phyloP scores from a whole-genome alignment of 306 rosid genomes.

The Pueraria montana region DNA sequence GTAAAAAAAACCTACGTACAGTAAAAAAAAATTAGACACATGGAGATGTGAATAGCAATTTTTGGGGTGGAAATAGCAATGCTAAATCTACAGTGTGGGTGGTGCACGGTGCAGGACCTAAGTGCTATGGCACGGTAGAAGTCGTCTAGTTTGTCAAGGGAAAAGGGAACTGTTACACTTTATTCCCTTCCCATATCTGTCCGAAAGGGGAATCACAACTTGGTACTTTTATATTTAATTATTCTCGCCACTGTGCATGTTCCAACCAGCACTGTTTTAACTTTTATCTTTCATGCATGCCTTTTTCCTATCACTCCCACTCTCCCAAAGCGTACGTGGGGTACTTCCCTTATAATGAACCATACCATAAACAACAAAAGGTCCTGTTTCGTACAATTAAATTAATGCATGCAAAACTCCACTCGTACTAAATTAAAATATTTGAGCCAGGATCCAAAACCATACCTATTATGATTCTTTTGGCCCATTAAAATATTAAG shows the following conservation, averaged over 20 bases:
- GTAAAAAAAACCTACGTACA: too few relatives aligned
- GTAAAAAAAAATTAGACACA: too few relatives aligned
- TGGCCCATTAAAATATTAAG: constrained; percentile 23
- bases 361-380: constrained; percentile 19
- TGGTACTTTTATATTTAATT: constrained; percentile 42
- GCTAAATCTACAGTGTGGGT: too few relatives aligned
- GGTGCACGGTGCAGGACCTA: too few relatives aligned
- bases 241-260: constrained; percentile 29
- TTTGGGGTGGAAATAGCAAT: too few relatives aligned
- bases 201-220: constrained; percentile 35
- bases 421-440: constrained; percentile 28
- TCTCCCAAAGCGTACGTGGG: constrained; percentile 42
- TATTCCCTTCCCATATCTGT: constrained; percentile 19
- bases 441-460: constrained; percentile 41
- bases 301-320: constrained; percentile 55
- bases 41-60: too few relatives aligned
- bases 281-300: constrained; percentile 41
- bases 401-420: constrained; percentile 39
- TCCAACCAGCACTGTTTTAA: constrained; percentile 48
- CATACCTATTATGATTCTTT: constrained; percentile 35
- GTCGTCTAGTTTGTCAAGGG: background rate
- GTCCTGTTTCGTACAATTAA: constrained; percentile 49
- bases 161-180: constrained; percentile 3
- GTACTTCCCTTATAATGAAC: constrained; percentile 36
- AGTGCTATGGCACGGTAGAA: too few relatives aligned